Evolutionary conservation across 2,329 filamentous ascomycete species (phyloP).

Genomic region (Calonectria henricotiae): DNA sequence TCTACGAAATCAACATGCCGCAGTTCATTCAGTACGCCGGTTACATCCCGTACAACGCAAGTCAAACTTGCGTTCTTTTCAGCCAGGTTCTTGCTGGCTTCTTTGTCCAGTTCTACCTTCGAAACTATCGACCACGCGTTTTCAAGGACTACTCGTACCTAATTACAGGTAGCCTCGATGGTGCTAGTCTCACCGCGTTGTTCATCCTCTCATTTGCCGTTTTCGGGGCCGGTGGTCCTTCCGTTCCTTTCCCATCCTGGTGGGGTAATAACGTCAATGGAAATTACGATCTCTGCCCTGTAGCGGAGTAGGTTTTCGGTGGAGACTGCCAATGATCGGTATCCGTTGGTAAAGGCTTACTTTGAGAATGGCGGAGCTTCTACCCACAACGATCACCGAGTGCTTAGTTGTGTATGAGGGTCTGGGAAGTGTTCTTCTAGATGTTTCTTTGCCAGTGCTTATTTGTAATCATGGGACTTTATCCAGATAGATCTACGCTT

Average conservation of each 20-base stretch:
- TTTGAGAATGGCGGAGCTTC: not conserved
- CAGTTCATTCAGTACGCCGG: constrained; percentile 71
- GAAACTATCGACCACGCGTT: constrained; percentile 67
- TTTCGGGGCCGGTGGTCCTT: constrained; percentile 66
- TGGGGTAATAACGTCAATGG: constrained; percentile 70
- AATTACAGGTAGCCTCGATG: constrained; percentile 69
- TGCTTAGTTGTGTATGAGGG: constrained; percentile 18
- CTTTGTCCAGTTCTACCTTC: constrained; percentile 68
- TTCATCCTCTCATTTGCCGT: constrained; percentile 73
- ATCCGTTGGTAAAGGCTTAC: not conserved
- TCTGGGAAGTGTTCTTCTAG: not conserved
- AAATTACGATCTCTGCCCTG: constrained; percentile 67
- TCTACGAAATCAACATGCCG: constrained; percentile 67
- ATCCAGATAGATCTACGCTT: not conserved
- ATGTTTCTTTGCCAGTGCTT: not conserved
- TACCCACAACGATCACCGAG: constrained; percentile 15
- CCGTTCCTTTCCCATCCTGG: constrained; percentile 67
- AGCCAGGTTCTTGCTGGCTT: constrained; percentile 65
- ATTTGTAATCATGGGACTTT: not conserved
- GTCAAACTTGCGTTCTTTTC: constrained; percentile 71
- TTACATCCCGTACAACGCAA: constrained; percentile 70
- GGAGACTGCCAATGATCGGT: not conserved
- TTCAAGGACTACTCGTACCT: constrained; percentile 72
- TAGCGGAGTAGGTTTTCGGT: constrained; percentile 49
- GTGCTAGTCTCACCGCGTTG: constrained; percentile 64